Evolutionary conservation across 768 basidiomycete species (phyloP).

Genomic region (Boletus huronensis): DNA sequence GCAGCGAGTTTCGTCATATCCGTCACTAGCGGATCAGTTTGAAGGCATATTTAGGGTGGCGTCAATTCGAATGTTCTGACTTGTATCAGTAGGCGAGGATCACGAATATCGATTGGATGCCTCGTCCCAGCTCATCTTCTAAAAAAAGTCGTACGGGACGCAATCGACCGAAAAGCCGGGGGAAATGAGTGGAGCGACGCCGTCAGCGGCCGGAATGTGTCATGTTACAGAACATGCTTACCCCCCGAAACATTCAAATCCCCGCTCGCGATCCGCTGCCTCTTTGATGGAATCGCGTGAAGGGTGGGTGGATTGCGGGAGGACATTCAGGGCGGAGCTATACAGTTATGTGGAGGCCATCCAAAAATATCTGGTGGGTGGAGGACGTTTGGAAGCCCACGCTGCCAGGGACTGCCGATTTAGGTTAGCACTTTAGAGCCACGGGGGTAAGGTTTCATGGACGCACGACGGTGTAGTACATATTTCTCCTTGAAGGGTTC

Average conservation of each 20-base stretch:
- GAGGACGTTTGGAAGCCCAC: not conserved
- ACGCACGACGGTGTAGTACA: not conserved
- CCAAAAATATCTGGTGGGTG: not conserved
- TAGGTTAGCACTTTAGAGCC: not conserved
- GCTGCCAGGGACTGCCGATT: not conserved
- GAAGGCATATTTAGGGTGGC: constrained; percentile 7
- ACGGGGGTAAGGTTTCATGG: not conserved
- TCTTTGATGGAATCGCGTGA: not conserved
- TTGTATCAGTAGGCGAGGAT: constrained; percentile 21
- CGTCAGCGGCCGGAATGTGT: not conserved
- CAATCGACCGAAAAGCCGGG: constrained; percentile 29
- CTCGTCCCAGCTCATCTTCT: not conserved
- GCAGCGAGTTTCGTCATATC: not conserved
- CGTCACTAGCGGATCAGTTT: not conserved
- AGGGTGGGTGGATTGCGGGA: not conserved
- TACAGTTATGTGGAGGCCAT: not conserved
- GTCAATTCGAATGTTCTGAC: constrained; percentile 1
- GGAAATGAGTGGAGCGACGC: constrained; percentile 6
- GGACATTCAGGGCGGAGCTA: not conserved
- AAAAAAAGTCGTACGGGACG: not conserved
- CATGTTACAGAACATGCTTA: not conserved
- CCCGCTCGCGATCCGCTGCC: constrained; percentile 15
- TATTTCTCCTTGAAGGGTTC: not conserved
- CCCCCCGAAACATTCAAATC: not conserved
- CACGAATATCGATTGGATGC: constrained; percentile 15